These are phyloP conservation scores for Endoconidiophora laricicola DNA, from an alignment of 2,329 filamentous ascomycete species.

Conservation along the genomic window DNA sequence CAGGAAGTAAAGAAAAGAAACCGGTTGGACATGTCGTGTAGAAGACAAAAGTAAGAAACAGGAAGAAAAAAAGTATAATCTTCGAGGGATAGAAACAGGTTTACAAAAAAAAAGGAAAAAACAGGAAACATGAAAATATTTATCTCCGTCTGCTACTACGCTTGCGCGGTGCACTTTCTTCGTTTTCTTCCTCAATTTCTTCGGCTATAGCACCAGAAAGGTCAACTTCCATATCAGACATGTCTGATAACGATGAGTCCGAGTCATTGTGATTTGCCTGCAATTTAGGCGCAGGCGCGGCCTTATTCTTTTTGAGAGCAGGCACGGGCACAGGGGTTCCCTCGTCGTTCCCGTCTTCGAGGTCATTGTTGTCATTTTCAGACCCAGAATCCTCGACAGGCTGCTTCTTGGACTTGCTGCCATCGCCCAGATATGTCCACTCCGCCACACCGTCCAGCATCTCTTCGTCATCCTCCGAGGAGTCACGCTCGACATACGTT, in stretches of 20 bases:
- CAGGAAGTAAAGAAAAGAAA: no score
- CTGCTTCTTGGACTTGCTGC: slow-evolving; percentile 13
- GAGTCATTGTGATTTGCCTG: slow-evolving; percentile 3
- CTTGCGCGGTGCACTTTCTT: not conserved
- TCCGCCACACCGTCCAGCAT: slow-evolving; percentile 44
- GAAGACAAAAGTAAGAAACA: not conserved
- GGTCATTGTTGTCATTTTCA: slow-evolving; percentile 14
- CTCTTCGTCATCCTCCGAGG: slow-evolving; percentile 41
- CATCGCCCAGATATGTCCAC: slow-evolving; percentile 35
- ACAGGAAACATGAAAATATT: not conserved
- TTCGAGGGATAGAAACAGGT: not conserved
- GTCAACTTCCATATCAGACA: slow-evolving; percentile 10
- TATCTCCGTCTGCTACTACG: slow-evolving; percentile 3
- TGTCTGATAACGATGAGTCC: slow-evolving; percentile 12
- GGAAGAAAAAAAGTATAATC: not conserved
- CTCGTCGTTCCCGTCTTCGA: slow-evolving; percentile 15
- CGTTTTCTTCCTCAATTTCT: not conserved
- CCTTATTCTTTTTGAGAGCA: slow-evolving; percentile 1
- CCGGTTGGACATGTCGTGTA: no score
- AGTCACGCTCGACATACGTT: slow-evolving; percentile 39
- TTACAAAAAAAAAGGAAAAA: not conserved
- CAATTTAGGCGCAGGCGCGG: not conserved
- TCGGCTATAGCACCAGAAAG: slow-evolving; percentile 1
- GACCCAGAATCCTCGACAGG: slow-evolving; percentile 13
- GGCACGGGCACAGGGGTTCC: not conserved